Evolutionary conservation across 108 stramenopile genomes (phyloP).

Genomic region (Conticribra guillardii): DNA sequence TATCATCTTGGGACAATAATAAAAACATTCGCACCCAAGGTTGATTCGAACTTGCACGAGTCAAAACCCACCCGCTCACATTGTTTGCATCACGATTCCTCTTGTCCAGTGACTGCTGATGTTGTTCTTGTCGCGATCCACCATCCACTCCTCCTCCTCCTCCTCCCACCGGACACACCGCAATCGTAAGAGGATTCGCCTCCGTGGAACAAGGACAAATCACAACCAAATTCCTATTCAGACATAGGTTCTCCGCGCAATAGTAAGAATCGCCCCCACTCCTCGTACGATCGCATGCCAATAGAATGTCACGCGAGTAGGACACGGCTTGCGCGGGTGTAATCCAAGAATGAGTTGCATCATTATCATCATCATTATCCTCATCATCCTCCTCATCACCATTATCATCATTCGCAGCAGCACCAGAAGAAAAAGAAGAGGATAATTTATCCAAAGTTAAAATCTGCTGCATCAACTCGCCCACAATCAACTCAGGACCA

Average conservation of each 20-base stretch:
- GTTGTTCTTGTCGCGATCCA: slow-evolving; percentile 22
- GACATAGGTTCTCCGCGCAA: slow-evolving; percentile 77
- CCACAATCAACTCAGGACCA: slow-evolving; percentile 79
- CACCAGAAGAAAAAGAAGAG: too few species aligned
- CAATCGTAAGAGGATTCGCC: slow-evolving; percentile 72
- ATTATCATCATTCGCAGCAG: too few species aligned
- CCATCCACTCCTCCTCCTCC: background rate
- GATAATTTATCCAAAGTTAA: slow-evolving; percentile 42
- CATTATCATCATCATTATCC: background rate
- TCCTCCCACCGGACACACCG: slow-evolving; percentile 54
- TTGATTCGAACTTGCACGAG: slow-evolving; percentile 58
- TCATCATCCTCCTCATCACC: background rate
- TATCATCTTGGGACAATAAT: slow-evolving; percentile 66
- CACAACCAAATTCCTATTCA: slow-evolving; percentile 71
- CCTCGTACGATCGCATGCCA: slow-evolving; percentile 79
- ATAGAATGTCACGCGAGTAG: slow-evolving; percentile 78
- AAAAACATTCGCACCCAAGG: slow-evolving; percentile 66
- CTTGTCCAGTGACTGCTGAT: too few species aligned
- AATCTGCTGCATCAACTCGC: slow-evolving; percentile 66
- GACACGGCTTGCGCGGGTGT: slow-evolving; percentile 75
- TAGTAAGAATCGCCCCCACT: slow-evolving; percentile 87
- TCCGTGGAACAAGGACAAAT: slow-evolving; percentile 70
- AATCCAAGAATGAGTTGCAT: slow-evolving; percentile 36
- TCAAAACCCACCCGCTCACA: slow-evolving; percentile 66
- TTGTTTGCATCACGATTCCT: slow-evolving; percentile 20